A percentile compares a stretch with the other conserved stretches of the same genome.
Conservation (phyloP, 1,139 yeast species). For the Scheffersomyces cryptocercus region DNA sequence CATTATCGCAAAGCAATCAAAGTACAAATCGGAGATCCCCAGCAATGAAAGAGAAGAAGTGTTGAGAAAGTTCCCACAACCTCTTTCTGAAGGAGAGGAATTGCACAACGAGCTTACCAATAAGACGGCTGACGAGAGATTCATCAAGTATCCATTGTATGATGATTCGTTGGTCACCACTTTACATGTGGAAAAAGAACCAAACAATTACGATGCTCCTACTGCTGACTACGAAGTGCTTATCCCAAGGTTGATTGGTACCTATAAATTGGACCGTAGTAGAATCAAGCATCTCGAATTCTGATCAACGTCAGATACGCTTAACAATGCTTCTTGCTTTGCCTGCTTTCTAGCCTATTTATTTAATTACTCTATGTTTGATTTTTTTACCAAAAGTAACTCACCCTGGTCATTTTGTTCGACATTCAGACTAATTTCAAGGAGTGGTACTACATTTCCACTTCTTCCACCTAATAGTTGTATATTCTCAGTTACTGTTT, state of each 20-base stretch:
- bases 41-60: slow-evolving; percentile 8
- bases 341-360: no score
- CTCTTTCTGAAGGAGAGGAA: slow-evolving; percentile 13
- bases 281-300: slow-evolving; percentile 34
- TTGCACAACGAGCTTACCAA: slow-evolving; percentile 3
- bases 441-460: no score
- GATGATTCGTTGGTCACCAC: slow-evolving; percentile 65
- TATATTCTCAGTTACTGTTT: no score
- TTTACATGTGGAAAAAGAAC: slow-evolving; percentile 70
- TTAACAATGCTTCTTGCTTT: no score
- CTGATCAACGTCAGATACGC: no score
- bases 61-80: slow-evolving; percentile 32
- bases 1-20: slow-evolving; percentile 38
- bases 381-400: no score
- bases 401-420: no score
- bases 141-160: slow-evolving; percentile 52
- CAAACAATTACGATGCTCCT: slow-evolving; percentile 47
- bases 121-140: slow-evolving; percentile 4
- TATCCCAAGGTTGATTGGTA: slow-evolving; percentile 60
- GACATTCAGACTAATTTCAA: no score
- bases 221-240: slow-evolving; percentile 68
- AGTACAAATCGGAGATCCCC: slow-evolving; percentile 21
- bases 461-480: no score
- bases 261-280: slow-evolving; percentile 32
- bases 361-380: no score